Evolutionary conservation across 495 filamentous ascomycete genomes (phyloP), one percentile per base, ranked within the genome.

Genomic region (Beverwykella pulmonaria): DNA sequence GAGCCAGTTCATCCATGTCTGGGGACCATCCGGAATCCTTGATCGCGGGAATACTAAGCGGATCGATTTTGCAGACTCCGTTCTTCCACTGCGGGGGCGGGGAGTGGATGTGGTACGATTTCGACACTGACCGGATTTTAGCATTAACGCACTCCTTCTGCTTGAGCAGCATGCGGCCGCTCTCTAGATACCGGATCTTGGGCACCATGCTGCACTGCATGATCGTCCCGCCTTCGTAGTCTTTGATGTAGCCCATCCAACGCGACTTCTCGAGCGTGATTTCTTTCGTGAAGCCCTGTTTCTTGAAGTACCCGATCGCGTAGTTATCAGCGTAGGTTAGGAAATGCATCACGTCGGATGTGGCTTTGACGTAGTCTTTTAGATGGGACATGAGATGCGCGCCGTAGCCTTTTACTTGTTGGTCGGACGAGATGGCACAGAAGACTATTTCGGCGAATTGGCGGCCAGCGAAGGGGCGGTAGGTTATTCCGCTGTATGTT

Each of bases 161-260:
- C 77, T 98, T 98, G 44, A 96, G 82, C 1, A 98, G 84, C 94
- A 98, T 96, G 60, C 92, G 89, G n/a, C 90, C 88, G 73, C 86
- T 82, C 77, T 98, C 94, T 1, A 98, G 86, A 76, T 98, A 98
- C 57, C 95, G 90, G 59, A 97, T 93, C 64, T 87, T 88, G 2
- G 94, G 94, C 27, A 98, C 83, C 94, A 98, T 98, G 50, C 89
- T 90, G 76, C 94, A 98, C 78, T 98, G 94, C 94, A 98, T 98
- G 68, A 98, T 96, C 0, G 94, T 98, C 47, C 94, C 94, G 29
- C 94, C 94, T 79, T 98, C 94, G 77, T 98, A 98, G 77, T 98
- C 94, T 77, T 98, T 98, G 76, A 98, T 98, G 74, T 97, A 98
- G 29, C 94, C 94, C 95, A 98, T 98, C 94, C 94, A 98, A 19